Conservation (phyloP, 148 eudicot genomes). For the Chenopodium formosanum region DNA sequence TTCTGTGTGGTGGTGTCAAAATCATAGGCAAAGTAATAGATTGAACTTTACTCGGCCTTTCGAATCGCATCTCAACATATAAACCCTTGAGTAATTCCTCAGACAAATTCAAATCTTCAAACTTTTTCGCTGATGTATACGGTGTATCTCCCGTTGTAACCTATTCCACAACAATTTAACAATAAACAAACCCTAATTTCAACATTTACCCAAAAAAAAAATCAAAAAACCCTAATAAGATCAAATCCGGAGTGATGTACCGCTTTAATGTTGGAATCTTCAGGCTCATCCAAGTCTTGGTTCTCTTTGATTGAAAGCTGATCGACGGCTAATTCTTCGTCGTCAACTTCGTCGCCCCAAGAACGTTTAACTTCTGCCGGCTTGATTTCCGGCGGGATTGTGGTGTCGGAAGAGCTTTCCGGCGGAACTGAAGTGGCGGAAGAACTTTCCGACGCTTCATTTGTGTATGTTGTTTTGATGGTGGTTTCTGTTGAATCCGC, state of each 20-base stretch:
- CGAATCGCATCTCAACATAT: slow-evolving; percentile 85
- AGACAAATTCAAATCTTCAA: slow-evolving; percentile 75
- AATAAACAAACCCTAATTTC: background rate
- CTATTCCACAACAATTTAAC: slow-evolving; percentile 23
- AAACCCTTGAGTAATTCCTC: slow-evolving; percentile 78
- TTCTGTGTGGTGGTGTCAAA: slow-evolving; percentile 65
- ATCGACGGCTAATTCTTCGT: slow-evolving; percentile 31
- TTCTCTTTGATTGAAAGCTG: slow-evolving; percentile 26
- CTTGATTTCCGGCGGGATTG: slow-evolving; percentile 23
- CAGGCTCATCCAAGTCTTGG: slow-evolving; percentile 56
- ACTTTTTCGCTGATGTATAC: slow-evolving; percentile 70
- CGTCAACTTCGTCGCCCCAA: slow-evolving; percentile 62
- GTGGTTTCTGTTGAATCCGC: slow-evolving; percentile 22
- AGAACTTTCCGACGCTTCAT: background rate
- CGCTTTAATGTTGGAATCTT: slow-evolving; percentile 61
- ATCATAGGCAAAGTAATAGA: slow-evolving; percentile 58
- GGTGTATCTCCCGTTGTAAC: slow-evolving; percentile 71
- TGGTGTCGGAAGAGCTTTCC: background rate
- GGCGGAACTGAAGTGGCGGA: background rate
- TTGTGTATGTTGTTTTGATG: background rate
- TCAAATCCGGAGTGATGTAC: slow-evolving; percentile 26
- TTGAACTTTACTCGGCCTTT: slow-evolving; percentile 89
- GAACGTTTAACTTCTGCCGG: slow-evolving; percentile 30
- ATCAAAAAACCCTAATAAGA: slow-evolving; percentile 23
- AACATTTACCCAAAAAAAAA: background rate